Conservation (phyloP, 2,329 filamentous ascomycete genomes). For the Paecilomyces dactylethromorphus region DNA sequence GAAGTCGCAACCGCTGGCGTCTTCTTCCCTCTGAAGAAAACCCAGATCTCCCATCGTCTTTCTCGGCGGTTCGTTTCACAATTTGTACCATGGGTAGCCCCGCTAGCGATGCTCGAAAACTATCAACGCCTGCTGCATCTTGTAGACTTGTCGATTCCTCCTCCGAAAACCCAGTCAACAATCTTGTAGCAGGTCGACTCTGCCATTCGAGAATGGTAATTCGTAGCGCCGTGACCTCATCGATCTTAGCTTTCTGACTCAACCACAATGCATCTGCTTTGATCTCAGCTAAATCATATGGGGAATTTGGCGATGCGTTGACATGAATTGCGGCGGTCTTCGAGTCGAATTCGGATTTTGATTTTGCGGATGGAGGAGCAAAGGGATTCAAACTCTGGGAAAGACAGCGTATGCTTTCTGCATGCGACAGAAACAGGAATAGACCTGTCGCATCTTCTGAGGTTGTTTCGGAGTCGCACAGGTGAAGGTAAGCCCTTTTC, state of each 20-base stretch:
- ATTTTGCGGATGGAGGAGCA: conserved; percentile 52
- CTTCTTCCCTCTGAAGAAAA: conserved; percentile 60
- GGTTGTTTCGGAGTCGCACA: conserved; percentile 34
- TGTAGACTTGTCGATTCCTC: conserved; percentile 72
- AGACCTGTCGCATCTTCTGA: conserved; percentile 53
- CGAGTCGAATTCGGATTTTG: conserved; percentile 69
- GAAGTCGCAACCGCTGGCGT: conserved; percentile 60
- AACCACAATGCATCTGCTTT: conserved; percentile 85
- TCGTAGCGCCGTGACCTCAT: conserved; percentile 75
- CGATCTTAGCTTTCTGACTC: conserved; percentile 68
- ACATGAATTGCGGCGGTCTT: conserved; percentile 84
- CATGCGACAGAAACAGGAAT: conserved; percentile 63
- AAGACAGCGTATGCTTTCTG: conserved; percentile 62
- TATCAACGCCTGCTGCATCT: conserved; percentile 63
- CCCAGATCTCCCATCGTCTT: conserved; percentile 25
- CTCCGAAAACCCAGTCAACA: conserved; percentile 65
- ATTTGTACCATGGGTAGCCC: conserved; percentile 28
- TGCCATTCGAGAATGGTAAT: conserved; percentile 80
- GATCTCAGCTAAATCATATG: conserved; percentile 69
- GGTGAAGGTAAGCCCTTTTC: conserved; percentile 50
- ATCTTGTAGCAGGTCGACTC: conserved; percentile 63
- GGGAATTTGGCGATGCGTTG: conserved; percentile 58
- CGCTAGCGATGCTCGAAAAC: conserved; percentile 52
- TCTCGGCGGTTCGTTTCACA: conserved; percentile 20
- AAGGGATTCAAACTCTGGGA: conserved; percentile 65